These are phyloP conservation scores for Andrographis paniculata DNA, from an alignment of 305 asterid genomes.

Conservation along the genomic window DNA sequence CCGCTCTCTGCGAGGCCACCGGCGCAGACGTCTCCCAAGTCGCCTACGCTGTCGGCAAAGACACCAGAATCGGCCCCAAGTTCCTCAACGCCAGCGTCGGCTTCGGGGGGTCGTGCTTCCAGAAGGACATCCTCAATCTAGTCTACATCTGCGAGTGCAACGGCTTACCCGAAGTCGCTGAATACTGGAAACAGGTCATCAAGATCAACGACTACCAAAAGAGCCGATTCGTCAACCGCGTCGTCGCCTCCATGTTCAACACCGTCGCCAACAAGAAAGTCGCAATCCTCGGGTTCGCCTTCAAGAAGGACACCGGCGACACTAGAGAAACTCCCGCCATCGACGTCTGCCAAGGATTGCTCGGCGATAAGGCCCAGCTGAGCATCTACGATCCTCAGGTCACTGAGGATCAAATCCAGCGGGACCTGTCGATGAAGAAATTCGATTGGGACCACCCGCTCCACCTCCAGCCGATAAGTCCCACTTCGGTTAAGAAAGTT, in stretches of 20 bases:
- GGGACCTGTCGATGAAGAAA: constrained; percentile 12
- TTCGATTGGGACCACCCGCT: constrained; percentile 37
- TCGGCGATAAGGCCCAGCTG: constrained; percentile 37
- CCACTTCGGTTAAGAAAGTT: constrained; percentile 27
- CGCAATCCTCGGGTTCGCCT: constrained; percentile 17
- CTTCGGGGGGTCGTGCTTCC: constrained; percentile 22
- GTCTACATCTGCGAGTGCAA: constrained; percentile 53
- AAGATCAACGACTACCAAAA: constrained; percentile 51
- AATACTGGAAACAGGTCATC: constrained; percentile 53
- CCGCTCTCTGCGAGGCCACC: constrained; percentile 22
- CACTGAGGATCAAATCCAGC: constrained; percentile 13
- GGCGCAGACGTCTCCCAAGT: constrained; percentile 46
- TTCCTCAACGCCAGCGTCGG: constrained; percentile 53
- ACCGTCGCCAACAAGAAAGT: constrained; percentile 14
- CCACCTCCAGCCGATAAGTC: constrained; percentile 28
- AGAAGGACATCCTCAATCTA: constrained; percentile 31
- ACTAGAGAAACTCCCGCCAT: constrained; percentile 54
- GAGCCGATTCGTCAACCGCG: constrained; percentile 14
- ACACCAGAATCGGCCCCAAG: constrained; percentile 43
- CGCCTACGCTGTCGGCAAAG: constrained; percentile 38
- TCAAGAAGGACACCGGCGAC: constrained; percentile 21
- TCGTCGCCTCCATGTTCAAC: constrained; percentile 17
- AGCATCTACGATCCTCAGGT: constrained; percentile 47
- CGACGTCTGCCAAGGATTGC: constrained; percentile 42
- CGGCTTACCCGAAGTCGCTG: constrained; percentile 44